A percentile compares a stretch with the other conserved stretches of the same genome.
These are phyloP conservation scores for Halophytophthora polymorphica DNA, from an alignment of 352 stramenopile species.

Conservation along the genomic window DNA sequence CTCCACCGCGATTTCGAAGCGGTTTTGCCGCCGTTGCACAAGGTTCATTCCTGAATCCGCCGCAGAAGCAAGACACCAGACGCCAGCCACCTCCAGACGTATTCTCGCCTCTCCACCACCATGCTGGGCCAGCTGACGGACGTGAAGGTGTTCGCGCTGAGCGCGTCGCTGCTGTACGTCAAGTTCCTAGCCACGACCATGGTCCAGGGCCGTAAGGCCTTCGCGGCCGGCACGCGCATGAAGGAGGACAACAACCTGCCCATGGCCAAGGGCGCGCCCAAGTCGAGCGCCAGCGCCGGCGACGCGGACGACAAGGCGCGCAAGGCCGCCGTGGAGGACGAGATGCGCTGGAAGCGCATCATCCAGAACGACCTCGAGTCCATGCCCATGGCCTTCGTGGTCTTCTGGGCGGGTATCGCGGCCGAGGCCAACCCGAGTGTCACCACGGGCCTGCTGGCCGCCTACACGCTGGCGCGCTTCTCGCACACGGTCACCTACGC, in stretches of 20 bases:
- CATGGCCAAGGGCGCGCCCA: constrained; percentile 2
- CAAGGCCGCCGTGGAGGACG: constrained; percentile 20
- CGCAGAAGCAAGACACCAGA: too few relatives aligned
- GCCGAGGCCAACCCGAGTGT: constrained; percentile 31
- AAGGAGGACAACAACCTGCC: constrained; percentile 39
- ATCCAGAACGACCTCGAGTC: constrained; percentile 60
- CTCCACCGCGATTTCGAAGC: too few relatives aligned
- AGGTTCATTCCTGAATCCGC: constrained; percentile 20
- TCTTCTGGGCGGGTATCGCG: constrained; percentile 38
- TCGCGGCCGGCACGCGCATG: constrained; percentile 39
- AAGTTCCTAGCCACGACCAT: constrained; percentile 55
- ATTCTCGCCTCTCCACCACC: not conserved
- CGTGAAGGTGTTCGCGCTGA: constrained; percentile 35
- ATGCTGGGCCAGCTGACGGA: constrained; percentile 19
- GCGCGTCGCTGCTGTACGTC: constrained; percentile 49
- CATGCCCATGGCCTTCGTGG: constrained; percentile 45
- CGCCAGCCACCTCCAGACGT: not conserved
- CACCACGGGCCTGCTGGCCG: constrained; percentile 27
- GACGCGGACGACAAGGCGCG: constrained; percentile 29
- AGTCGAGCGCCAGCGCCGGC: constrained; percentile 21
- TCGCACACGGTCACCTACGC: constrained; percentile 45
- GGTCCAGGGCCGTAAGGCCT: constrained; percentile 41
- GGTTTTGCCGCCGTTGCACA: too few relatives aligned
- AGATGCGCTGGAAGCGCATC: constrained; percentile 58
- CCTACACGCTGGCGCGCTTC: constrained; percentile 40